Base-by-base conservation (phyloP, 805 yeast genomes). In the Martiniozyma abietophila region DNA sequence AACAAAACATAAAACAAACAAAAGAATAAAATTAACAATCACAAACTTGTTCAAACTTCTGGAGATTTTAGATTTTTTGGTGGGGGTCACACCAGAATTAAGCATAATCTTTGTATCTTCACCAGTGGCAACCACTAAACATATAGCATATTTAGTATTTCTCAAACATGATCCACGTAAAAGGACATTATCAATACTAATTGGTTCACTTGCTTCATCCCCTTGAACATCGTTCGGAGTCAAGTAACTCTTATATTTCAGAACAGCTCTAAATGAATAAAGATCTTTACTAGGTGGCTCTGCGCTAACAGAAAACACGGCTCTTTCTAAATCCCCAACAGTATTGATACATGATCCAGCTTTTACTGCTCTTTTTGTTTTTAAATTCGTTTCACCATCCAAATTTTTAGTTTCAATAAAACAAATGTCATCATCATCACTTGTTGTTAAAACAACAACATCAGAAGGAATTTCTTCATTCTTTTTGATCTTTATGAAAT, bases 381-480 rank as follows among this genome's bases (percentile, higher is more conserved):
- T 82, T 52, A 81, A 64, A 50, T 77, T 81, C 4, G 89, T 78
- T 54, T 81, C 94, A 42, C 85, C 85, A 47, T 77, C 85, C 36
- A 78, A 58, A 46, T 76, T 77, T 44, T 76, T 74, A 1, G 85
- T 77, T 46, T 77, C 94, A 21, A 80, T 61, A 42, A 62, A 68
- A 56, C 88, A 80, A 32, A 69, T 71, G 32, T 78, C 79, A 45
- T 80, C 84, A 2, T 65, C 54, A 49, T 79, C 85, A 21, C 83
- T 73, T 3, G 86, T 67, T 5, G 85, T 64, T 6, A 81, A 50
- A 22, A 80, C 54, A 30, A 80, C 62, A 10, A 76, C 53, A 56
- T 81, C 94, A 2, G 89, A 86, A 1, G 94, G 94, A 6, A 80
- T 67, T 58, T 80, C 89, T 50, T 81, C 92, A 49, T 81, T 76